Percentiles rank a stretch among this genome's conserved stretches.
phyloP scores from a whole-genome alignment of 441 rosid species.

The Raphanus hybrid region DNA sequence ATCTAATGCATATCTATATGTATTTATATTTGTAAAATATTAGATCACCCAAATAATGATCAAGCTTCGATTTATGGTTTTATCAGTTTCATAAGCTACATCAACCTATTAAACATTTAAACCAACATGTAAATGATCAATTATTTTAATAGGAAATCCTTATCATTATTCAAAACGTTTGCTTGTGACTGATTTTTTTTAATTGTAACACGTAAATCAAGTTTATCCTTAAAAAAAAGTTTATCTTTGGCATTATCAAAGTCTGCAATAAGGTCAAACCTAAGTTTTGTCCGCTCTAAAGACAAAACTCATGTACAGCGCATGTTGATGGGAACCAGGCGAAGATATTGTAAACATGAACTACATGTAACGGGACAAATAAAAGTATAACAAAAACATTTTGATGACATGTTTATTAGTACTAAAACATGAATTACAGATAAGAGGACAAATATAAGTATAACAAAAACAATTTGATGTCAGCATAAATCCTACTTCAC shows the following conservation, averaged over 20 bases:
- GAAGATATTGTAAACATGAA: conserved; percentile 12
- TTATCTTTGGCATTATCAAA: conserved; percentile 4
- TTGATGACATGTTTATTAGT: conserved; percentile 25
- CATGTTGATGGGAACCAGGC: conserved; percentile 29
- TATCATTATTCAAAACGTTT: conserved; percentile 22
- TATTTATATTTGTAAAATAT: neutral
- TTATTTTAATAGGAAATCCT: conserved; percentile 14
- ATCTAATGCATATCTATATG: neutral
- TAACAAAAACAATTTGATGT: conserved; percentile 21
- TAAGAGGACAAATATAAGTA: neutral
- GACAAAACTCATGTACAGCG: conserved; percentile 35
- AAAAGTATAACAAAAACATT: conserved; percentile 3
- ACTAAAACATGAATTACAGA: conserved; percentile 7
- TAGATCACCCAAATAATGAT: neutral
- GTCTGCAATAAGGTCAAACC: conserved; percentile 32
- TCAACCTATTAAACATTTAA: conserved; percentile 4
- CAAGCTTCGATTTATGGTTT: neutral
- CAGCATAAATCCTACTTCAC: conserved; percentile 35
- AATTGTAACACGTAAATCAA: conserved; percentile 8
- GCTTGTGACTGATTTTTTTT: conserved; percentile 4
- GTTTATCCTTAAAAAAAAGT: neutral
- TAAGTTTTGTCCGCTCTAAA: conserved; percentile 34
- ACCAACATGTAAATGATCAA: conserved; percentile 16
- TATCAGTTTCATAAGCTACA: conserved; percentile 7
- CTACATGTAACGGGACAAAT: neutral